These are phyloP conservation scores for Physcia stellaris DNA, from an alignment of 495 filamentous ascomycete species.

Conservation along the genomic window DNA sequence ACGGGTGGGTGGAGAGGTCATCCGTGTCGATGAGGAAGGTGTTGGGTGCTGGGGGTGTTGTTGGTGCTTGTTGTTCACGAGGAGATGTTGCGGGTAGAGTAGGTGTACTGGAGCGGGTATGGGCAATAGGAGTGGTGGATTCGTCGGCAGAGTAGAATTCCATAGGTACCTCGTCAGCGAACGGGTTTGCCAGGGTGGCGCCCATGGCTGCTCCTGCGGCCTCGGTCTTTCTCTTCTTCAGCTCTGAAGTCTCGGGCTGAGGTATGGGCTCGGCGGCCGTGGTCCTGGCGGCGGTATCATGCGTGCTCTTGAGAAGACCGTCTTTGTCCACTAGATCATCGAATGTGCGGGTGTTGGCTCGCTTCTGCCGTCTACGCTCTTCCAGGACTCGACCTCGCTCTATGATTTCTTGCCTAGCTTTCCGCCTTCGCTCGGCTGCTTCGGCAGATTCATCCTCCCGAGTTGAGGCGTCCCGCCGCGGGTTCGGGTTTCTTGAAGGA, in stretches of 20 bases:
- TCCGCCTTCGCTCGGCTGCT: conserved; percentile 54
- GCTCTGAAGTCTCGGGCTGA: conserved; percentile 23
- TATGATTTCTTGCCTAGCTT: conserved; percentile 59
- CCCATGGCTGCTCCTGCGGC: conserved; percentile 34
- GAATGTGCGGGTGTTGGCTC: conserved; percentile 23
- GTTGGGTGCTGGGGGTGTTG: background rate
- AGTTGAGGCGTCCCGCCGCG: conserved; percentile 34
- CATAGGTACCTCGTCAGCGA: conserved; percentile 38
- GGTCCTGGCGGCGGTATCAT: conserved; percentile 24
- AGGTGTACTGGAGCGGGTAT: conserved; percentile 2
- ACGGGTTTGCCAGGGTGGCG: conserved; percentile 43
- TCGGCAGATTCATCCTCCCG: conserved; percentile 45
- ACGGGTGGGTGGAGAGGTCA: conserved; percentile 23
- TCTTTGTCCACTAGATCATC: conserved; percentile 41
- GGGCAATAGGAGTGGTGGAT: background rate
- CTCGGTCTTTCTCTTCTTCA: conserved; percentile 33
- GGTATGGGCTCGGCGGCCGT: conserved; percentile 28
- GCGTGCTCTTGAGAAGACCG: conserved; percentile 27
- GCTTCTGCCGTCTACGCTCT: conserved; percentile 19
- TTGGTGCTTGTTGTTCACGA: background rate
- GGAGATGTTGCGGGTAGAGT: conserved; percentile 4
- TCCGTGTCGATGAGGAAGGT: conserved; percentile 21
- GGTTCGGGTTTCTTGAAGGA: conserved; percentile 11
- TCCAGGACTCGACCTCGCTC: conserved; percentile 40
- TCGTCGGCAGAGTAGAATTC: conserved; percentile 13